These are phyloP conservation scores for Phytophthora syringae DNA, from an alignment of 352 stramenopile genomes.

Conservation along the genomic window DNA sequence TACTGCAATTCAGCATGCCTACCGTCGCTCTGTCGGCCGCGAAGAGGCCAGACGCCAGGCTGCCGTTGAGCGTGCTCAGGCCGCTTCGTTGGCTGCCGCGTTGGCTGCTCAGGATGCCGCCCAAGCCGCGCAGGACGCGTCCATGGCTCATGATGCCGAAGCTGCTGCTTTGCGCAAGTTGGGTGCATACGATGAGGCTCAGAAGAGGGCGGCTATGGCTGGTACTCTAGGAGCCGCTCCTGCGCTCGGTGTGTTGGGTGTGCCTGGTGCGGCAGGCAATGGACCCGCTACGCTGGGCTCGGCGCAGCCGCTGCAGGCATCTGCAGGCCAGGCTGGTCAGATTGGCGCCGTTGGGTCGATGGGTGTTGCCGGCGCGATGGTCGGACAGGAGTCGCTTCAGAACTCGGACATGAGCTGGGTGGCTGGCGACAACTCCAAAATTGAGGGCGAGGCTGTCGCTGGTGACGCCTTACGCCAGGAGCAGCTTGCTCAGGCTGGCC, in stretches of 20 bases:
- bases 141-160: constrained; percentile 74
- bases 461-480: constrained; percentile 76
- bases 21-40: constrained; percentile 65
- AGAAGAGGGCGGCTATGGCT: constrained; percentile 46
- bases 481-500: constrained; percentile 84
- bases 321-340: constrained; percentile 73
- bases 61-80: constrained; percentile 71
- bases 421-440: constrained; percentile 79
- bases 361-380: constrained; percentile 72
- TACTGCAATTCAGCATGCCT: constrained; percentile 71
- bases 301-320: constrained; percentile 68
- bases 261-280: constrained; percentile 58
- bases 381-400: constrained; percentile 83
- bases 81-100: constrained; percentile 73
- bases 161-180: constrained; percentile 79
- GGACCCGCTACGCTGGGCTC: constrained; percentile 69
- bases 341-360: constrained; percentile 80
- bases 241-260: constrained; percentile 59
- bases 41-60: constrained; percentile 77
- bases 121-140: constrained; percentile 72
- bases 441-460: constrained; percentile 80
- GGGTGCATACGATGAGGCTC: constrained; percentile 65
- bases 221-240: constrained; percentile 62
- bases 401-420: constrained; percentile 89
- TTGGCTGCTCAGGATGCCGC: constrained; percentile 80